These are phyloP conservation scores for Mucor saturninus DNA, from an alignment of 371 early-diverging fungal species.

Conservation along the genomic window DNA sequence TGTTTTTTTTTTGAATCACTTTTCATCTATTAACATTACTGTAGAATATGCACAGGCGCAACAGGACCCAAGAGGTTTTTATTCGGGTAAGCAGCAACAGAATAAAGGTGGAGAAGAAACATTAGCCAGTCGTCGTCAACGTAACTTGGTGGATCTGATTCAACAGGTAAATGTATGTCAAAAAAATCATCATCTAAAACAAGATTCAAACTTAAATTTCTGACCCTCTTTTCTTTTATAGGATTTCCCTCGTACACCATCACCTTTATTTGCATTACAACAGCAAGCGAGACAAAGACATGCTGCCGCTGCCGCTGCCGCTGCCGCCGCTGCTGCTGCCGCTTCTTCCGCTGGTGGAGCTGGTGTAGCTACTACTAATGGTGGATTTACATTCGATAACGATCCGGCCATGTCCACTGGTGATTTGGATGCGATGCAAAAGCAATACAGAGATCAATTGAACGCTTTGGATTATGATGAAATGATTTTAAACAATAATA, in stretches of 20 bases:
- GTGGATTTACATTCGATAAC: slow-evolving; percentile 27
- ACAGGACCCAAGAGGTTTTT: slow-evolving; percentile 12
- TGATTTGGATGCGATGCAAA: slow-evolving; percentile 36
- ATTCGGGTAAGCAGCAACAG: slow-evolving; percentile 14
- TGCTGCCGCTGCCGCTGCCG: slow-evolving; percentile 20
- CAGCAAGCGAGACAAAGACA: slow-evolving; percentile 57
- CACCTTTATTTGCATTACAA: slow-evolving; percentile 75
- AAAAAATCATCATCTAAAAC: background rate
- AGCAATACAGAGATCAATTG: slow-evolving; percentile 39
- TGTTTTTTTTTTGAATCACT: background rate
- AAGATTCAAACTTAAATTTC: background rate
- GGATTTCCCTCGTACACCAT: slow-evolving; percentile 88
- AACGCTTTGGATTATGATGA: slow-evolving; percentile 36
- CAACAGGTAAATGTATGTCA: slow-evolving; percentile 38
- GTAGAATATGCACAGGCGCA: slow-evolving; percentile 1
- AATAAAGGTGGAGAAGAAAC: slow-evolving; percentile 25
- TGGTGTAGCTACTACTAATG: too few relatives aligned
- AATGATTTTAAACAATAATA: slow-evolving; percentile 9
- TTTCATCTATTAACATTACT: background rate
- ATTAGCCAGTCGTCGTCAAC: slow-evolving; percentile 30
- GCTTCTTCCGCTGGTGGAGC: too few relatives aligned
- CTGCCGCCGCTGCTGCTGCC: slow-evolving; percentile 22
- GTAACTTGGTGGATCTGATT: slow-evolving; percentile 42
- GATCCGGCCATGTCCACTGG: slow-evolving; percentile 25
- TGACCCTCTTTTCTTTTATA: slow-evolving; percentile 8